These are phyloP conservation scores for Coccomyxa sp. DNA, from an alignment of 139 green algal genomes.

Conservation along the genomic window DNA sequence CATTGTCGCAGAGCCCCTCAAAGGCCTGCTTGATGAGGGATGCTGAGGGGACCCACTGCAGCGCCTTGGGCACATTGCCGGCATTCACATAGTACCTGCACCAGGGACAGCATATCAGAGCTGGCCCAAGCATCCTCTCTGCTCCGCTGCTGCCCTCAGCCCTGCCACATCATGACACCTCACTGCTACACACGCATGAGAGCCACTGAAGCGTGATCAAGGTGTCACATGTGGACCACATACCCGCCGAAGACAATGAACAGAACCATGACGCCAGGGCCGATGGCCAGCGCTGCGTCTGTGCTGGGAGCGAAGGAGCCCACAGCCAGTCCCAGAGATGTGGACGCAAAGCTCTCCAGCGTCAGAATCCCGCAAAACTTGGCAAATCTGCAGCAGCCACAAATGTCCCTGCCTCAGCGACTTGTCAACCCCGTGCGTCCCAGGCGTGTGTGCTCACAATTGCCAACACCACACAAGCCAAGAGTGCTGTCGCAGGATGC, in stretches of 20 bases:
- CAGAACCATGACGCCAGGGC: constrained; percentile 87
- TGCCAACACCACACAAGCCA: neutral
- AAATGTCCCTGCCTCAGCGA: too few relatives aligned
- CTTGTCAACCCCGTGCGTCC: too few relatives aligned
- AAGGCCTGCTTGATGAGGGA: constrained; percentile 81
- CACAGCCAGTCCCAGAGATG: constrained; percentile 79
- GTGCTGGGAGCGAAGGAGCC: constrained; percentile 67
- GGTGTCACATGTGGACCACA: neutral
- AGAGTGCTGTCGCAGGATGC: neutral
- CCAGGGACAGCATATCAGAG: neutral
- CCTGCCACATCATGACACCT: too few relatives aligned
- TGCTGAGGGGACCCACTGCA: constrained; percentile 72
- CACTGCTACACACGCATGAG: too few relatives aligned
- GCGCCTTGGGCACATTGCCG: constrained; percentile 45
- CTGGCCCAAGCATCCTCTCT: neutral
- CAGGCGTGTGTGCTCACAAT: too few relatives aligned
- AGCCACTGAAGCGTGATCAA: too few relatives aligned
- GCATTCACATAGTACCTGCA: constrained; percentile 84
- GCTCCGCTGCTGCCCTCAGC: too few relatives aligned
- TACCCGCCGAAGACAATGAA: constrained; percentile 93
- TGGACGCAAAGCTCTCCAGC: constrained; percentile 58
- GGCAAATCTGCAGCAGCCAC: constrained; percentile 62
- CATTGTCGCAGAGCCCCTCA: constrained; percentile 76
- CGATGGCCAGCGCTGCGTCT: constrained; percentile 86
- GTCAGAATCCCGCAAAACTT: constrained; percentile 79